These are phyloP conservation scores for Malassezia brasiliensis DNA, from an alignment of 1,284 basidiomycete genomes.

Conservation along the genomic window DNA sequence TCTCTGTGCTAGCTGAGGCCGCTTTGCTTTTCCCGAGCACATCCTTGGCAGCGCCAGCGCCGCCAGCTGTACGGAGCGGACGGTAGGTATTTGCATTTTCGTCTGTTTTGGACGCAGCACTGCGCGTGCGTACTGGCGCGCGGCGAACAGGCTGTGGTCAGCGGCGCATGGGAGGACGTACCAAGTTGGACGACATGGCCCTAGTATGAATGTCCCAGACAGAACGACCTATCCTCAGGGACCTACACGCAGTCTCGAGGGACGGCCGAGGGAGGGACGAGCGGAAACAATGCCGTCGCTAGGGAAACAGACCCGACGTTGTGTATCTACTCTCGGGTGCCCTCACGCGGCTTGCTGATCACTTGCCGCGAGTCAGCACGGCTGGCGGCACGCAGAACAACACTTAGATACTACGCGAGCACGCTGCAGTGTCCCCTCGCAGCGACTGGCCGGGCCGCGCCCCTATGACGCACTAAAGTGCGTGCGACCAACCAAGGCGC, in stretches of 20 bases:
- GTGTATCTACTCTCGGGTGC: conserved; percentile 2
- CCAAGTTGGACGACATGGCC: conserved; percentile 18
- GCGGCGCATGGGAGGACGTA: conserved; percentile 3
- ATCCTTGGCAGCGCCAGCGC: conserved; percentile 5
- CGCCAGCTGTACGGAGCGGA: background rate
- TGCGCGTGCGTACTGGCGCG: conserved; percentile 11
- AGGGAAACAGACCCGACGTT: background rate
- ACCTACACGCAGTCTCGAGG: too few species aligned
- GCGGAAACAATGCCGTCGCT: background rate
- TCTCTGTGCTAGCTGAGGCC: background rate
- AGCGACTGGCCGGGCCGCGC: conserved; percentile 11
- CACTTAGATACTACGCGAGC: conserved; percentile 16
- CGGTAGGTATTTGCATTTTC: conserved; percentile 14
- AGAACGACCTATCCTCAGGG: background rate
- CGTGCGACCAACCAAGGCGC: conserved; percentile 9
- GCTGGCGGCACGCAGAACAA: conserved; percentile 12
- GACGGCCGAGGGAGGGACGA: background rate
- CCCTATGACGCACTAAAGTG: background rate
- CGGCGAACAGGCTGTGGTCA: conserved; percentile 18
- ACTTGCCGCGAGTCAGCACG: background rate
- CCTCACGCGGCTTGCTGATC: background rate
- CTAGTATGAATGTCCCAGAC: background rate
- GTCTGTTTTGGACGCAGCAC: conserved; percentile 11
- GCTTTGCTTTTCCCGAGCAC: conserved; percentile 6
- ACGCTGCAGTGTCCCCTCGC: background rate